Evolutionary conservation across 2,329 filamentous ascomycete species (phyloP).

Genomic region (Beauveria bassiana): DNA sequence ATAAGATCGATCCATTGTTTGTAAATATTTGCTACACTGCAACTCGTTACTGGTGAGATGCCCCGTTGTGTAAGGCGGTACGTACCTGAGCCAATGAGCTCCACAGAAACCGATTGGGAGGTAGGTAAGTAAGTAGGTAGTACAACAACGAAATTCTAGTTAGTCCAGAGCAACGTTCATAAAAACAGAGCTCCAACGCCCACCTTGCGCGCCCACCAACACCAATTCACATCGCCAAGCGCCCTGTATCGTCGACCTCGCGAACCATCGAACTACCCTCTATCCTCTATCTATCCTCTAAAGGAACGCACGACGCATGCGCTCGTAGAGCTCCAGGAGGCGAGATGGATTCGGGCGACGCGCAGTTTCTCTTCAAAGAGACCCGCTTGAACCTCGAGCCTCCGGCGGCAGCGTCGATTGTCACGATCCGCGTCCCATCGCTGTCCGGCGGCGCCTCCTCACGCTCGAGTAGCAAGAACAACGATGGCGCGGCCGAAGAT

Average conservation of each 20-base stretch:
- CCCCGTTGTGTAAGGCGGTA: not conserved
- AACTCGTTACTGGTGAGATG: no score
- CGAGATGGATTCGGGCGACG: conserved; percentile 57
- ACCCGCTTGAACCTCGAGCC: conserved; percentile 77
- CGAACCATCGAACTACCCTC: conserved; percentile 5
- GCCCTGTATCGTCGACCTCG: conserved; percentile 13
- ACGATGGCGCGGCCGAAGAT: conserved; percentile 46
- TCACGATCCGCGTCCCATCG: conserved; percentile 61
- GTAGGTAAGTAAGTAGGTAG: no score
- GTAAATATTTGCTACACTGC: no score
- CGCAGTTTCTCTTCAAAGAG: conserved; percentile 73
- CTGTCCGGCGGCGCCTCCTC: conserved; percentile 31
- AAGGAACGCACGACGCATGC: not conserved
- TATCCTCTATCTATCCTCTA: no score
- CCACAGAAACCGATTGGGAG: no score
- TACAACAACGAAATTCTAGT: no score
- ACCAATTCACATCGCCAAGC: not conserved
- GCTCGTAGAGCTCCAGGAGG: conserved; percentile 34
- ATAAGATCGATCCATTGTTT: no score
- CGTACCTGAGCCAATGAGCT: not conserved
- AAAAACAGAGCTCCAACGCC: not conserved
- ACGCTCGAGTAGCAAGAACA: conserved; percentile 30
- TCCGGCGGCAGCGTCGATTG: conserved; percentile 57
- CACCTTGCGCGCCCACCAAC: not conserved
- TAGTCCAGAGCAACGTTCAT: no score